These are phyloP conservation scores for Xylaria sp. DNA, from an alignment of 2,329 filamentous ascomycete species.

Conservation along the genomic window DNA sequence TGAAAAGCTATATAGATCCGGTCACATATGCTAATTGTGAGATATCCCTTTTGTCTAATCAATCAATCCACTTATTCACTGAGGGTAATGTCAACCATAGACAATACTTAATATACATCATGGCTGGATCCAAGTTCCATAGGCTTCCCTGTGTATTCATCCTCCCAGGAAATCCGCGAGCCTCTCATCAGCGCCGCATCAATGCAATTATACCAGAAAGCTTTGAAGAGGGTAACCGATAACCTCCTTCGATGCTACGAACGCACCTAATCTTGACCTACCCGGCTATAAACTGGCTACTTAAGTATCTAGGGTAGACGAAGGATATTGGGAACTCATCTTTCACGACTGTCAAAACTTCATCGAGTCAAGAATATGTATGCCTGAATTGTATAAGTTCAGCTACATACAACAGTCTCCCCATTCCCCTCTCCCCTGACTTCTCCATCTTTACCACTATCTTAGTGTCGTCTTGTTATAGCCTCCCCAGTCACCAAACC, in stretches of 20 bases:
- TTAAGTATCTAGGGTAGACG: no score
- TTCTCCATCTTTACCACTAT: background rate
- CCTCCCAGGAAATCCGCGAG: no score
- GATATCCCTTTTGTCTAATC: conserved; percentile 19
- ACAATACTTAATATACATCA: background rate
- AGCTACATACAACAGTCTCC: background rate
- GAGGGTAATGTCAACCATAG: background rate
- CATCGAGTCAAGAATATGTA: background rate
- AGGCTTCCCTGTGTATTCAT: background rate
- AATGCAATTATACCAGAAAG: no score
- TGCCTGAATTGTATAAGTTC: background rate
- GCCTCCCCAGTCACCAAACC: background rate
- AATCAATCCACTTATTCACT: background rate
- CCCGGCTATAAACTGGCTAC: no score
- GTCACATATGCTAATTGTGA: conserved; percentile 24
- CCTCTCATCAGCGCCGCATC: no score
- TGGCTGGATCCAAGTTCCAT: background rate
- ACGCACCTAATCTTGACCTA: no score
- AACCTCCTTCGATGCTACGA: no score
- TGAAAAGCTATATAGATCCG: conserved; percentile 16
- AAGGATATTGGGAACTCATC: background rate
- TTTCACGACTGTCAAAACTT: background rate
- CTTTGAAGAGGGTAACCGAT: no score
- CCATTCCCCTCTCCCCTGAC: background rate
- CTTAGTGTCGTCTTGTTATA: background rate